These are phyloP conservation scores for Annulohypoxylon truncatum DNA, from an alignment of 2,329 filamentous ascomycete species.

Conservation along the genomic window DNA sequence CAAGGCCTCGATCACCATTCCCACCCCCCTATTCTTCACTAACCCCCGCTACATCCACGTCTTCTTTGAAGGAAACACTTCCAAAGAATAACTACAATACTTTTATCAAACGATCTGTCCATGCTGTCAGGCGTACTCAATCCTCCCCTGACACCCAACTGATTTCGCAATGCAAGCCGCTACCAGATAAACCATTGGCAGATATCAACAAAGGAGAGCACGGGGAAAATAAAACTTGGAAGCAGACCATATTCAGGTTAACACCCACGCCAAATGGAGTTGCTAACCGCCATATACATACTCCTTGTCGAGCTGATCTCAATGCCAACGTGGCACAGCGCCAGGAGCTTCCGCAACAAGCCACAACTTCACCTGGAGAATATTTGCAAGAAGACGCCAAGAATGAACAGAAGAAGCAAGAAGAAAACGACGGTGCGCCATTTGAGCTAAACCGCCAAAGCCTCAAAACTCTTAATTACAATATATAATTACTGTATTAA, in stretches of 20 bases:
- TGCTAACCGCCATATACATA: neutral
- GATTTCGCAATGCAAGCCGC: slow-evolving; percentile 21
- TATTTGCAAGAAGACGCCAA: neutral
- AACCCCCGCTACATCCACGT: neutral
- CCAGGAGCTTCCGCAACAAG: neutral
- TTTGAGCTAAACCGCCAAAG: no score
- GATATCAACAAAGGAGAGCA: neutral
- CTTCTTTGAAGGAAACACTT: neutral
- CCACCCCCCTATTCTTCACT: slow-evolving; percentile 26
- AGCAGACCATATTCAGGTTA: slow-evolving; percentile 5
- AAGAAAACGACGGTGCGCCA: neutral
- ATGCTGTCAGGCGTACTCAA: slow-evolving; percentile 8
- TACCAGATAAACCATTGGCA: slow-evolving; percentile 16
- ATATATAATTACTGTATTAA: no score
- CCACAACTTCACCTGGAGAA: neutral
- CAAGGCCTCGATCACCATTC: slow-evolving; percentile 13
- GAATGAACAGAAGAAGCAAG: neutral
- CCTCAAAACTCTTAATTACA: no score
- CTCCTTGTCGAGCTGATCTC: neutral
- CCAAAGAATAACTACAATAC: neutral
- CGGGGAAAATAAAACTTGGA: neutral
- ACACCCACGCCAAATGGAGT: neutral
- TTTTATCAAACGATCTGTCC: neutral
- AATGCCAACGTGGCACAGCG: neutral
- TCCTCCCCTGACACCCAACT: slow-evolving; percentile 3